Evolutionary conservation across 139 green algal species (phyloP), one percentile per base, ranked within the genome.

Genomic region (Chlorella sorokiniana): DNA sequence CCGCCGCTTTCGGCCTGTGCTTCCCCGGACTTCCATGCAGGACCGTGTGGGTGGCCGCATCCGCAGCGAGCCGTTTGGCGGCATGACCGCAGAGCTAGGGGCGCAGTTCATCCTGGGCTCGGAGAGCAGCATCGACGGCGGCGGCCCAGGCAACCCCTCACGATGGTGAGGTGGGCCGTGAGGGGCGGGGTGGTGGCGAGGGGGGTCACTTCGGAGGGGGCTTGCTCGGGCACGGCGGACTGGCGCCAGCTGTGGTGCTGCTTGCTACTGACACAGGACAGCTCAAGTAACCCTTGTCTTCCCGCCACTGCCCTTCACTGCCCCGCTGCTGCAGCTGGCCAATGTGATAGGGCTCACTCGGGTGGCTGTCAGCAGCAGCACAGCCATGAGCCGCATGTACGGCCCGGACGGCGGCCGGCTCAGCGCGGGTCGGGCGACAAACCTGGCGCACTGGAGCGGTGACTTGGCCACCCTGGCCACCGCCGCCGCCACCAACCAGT

Each of bases 31-130:
- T 52, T 10, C 45, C 45, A 18, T 18, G 59, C 75, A 71, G 59
- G n/a, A 44, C 59, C 75, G 75, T 27, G 59, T 81, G 40, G 75
- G 75, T 18, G 75, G 75, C 25, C 56, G 75, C n/a, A 44, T 81
- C 1, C 75, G 42, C 20, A 63, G 40, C 29, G 40, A 56, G 59
- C 75, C 56, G 8, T 79, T 79, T 69, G 73, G 45, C 72, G 23
- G 8, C 51, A 35, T 4, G 29, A 72, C 41, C 1, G 75, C 75
- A 0, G 75, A 81, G 41, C 59, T 81, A 20, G 75, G 75, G 2
- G 56, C 75, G 1, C 59, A 70, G 41, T 81, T 72, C 59, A 81
- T 81, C 56, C 59, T 40, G 59, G 75, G 59, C 0, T 61, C 40
- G 3, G 59, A 54, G 37, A 81, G 59, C 75, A 59, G 42, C 59